Base-by-base conservation (phyloP, 2,329 filamentous ascomycete species). In the Chrysosphaeria jannelii region DNA sequence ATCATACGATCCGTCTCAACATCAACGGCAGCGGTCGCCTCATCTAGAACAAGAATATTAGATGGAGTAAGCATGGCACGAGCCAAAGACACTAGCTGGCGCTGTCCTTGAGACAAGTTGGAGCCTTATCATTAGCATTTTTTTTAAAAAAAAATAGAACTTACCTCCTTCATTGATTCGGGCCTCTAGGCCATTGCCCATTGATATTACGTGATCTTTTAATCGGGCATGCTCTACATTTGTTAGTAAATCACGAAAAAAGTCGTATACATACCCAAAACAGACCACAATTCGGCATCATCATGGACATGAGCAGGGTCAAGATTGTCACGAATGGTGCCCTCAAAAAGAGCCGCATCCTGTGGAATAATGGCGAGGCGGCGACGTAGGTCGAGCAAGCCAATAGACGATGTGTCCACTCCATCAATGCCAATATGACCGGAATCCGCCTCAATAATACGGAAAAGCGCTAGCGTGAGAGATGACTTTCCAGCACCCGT, bases 401-500 rank as follows among this genome's bases (percentile, higher is more conserved):
- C 85, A 37, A 97, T 91, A 4, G 62, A 64, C 25, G 75, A 81
- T 8, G 85, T 90, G 45, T 91, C 72, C 25, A 97, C 48, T 21
- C 61, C 57, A 44, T 97, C 85, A 36, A 97, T 90, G 35, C 63
- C 71, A 35, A 97, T 85, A 36, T 69, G 57, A 24, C 85, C 85
- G 20, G 62, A 61, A 18, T 55, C 60, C 3, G 79, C 63, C 46
- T 97, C 88, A 30, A 97, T 93, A 33, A 97, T 78, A 24, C 88
- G 66, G 59, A 97, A 97, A 11, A 97, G 52, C 3, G 85, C 68
- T 30, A 97, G 53, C 1, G 85, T 93, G 30, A 97, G 50, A 7
- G 78, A 90, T 29, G 75, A 89, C 50, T 97, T 97, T 39, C 85
- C 85, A 15, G 85, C 85, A 25, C 85, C 85, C 1, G 85, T 97